These are phyloP conservation scores for Fusarium stilboides DNA, from an alignment of 2,329 filamentous ascomycete species.

Conservation along the genomic window DNA sequence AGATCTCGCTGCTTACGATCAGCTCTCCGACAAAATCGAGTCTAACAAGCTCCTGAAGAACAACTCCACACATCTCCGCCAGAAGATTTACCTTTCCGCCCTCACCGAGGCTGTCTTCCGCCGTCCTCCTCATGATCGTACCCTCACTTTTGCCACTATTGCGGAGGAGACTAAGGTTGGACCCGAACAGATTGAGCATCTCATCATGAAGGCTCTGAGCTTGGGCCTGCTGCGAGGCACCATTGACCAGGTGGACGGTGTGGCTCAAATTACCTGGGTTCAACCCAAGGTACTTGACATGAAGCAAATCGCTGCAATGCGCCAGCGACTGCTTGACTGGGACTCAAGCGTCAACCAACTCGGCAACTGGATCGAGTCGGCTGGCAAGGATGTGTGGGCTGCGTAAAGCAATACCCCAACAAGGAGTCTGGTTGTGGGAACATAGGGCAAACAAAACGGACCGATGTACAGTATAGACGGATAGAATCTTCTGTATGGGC, in stretches of 20 bases:
- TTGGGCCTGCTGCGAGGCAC: slow-evolving; percentile 90
- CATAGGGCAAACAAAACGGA: slow-evolving; percentile 37
- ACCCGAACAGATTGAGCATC: slow-evolving; percentile 93
- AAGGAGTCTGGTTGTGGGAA: slow-evolving; percentile 10
- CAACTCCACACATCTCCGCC: slow-evolving; percentile 87
- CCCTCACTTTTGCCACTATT: slow-evolving; percentile 93
- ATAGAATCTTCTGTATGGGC: slow-evolving; percentile 47
- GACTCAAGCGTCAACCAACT: slow-evolving; percentile 95
- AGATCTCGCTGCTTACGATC: slow-evolving; percentile 89
- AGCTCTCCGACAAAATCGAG: slow-evolving; percentile 83
- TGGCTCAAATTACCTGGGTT: slow-evolving; percentile 98
- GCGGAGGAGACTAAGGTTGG: slow-evolving; percentile 92
- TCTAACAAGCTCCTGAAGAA: slow-evolving; percentile 84
- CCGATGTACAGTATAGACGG: slow-evolving; percentile 51
- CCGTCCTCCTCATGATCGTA: slow-evolving; percentile 93
- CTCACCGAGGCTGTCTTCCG: slow-evolving; percentile 97
- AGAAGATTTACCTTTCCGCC: slow-evolving; percentile 98
- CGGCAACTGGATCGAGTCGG: slow-evolving; percentile 96
- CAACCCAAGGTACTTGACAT: slow-evolving; percentile 98
- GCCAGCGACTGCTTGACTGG: slow-evolving; percentile 90
- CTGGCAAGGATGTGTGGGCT: slow-evolving; percentile 96
- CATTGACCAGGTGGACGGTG: slow-evolving; percentile 95
- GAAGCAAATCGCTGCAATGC: slow-evolving; percentile 95
- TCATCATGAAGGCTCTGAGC: slow-evolving; percentile 99
- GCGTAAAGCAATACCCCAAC: slow-evolving; percentile 64